Conservation (phyloP, 495 filamentous ascomycete species). For the Poronia punctata region DNA sequence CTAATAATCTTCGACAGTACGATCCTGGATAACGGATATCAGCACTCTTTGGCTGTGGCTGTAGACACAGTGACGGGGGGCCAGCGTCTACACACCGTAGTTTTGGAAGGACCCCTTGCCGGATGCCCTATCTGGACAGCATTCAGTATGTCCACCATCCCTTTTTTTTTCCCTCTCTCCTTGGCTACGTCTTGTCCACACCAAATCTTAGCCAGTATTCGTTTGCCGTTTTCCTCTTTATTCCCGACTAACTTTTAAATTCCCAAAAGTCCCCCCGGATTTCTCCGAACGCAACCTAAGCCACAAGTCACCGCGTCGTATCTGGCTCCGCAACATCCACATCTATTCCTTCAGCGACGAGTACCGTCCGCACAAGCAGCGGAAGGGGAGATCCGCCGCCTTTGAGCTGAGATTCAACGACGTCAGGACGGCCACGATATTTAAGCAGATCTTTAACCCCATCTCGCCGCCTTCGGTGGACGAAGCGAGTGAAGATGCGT, state of each 20-base stretch:
- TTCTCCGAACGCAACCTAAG: constrained; percentile 52
- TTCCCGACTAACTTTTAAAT: not conserved
- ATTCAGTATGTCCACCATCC: constrained; percentile 40
- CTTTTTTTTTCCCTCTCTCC: not conserved
- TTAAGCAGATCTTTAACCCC: constrained; percentile 8
- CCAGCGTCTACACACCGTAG: constrained; percentile 47
- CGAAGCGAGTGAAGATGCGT: constrained; percentile 4
- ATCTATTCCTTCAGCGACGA: constrained; percentile 56
- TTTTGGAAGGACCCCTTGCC: constrained; percentile 42
- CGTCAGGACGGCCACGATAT: not conserved
- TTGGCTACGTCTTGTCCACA: no score
- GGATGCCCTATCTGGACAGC: constrained; percentile 68
- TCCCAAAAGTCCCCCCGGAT: constrained; percentile 48
- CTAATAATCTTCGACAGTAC: constrained; percentile 40
- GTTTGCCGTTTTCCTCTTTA: not conserved
- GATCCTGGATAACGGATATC: constrained; percentile 63
- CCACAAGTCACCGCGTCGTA: constrained; percentile 39
- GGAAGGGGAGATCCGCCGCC: constrained; percentile 33
- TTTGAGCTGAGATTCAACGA: constrained; percentile 42
- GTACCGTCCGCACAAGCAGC: constrained; percentile 46
- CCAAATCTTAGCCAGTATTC: no score
- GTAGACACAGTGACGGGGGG: constrained; percentile 57
- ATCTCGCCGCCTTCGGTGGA: constrained; percentile 2
- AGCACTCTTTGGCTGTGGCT: constrained; percentile 67
- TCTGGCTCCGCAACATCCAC: constrained; percentile 55